Evolutionary conservation across 805 yeast species (phyloP).

Genomic region (Yarrowia deformans): DNA sequence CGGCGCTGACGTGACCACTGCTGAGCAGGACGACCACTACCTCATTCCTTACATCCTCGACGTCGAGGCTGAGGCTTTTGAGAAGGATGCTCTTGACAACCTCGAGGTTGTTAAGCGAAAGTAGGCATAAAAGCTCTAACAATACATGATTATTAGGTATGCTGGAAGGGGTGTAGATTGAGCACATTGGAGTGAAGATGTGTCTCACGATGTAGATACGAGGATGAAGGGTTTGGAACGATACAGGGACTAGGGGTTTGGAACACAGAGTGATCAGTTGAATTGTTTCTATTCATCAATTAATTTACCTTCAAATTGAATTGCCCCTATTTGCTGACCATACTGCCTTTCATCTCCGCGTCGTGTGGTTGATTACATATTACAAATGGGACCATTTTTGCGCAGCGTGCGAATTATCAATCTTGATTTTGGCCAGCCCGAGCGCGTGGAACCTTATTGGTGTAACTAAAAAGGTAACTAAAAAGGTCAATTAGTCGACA

Average conservation of each 20-base stretch:
- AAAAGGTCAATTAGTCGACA: background rate
- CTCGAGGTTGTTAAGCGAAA: slow-evolving; percentile 53
- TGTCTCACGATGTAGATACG: background rate
- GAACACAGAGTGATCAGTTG: background rate
- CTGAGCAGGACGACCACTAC: slow-evolving; percentile 70
- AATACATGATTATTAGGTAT: slow-evolving; percentile 34
- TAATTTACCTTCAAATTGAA: background rate
- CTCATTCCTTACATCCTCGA: slow-evolving; percentile 88
- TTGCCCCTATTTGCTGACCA: background rate
- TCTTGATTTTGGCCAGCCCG: slow-evolving; percentile 1
- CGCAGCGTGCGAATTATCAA: background rate
- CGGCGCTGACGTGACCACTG: slow-evolving; percentile 73
- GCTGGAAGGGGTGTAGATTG: background rate
- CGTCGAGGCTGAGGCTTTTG: slow-evolving; percentile 90
- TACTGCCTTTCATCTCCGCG: background rate
- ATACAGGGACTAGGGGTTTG: background rate
- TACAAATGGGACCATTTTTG: slow-evolving; percentile 28
- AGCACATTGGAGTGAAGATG: too few species aligned
- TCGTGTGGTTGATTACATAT: background rate
- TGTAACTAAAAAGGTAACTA: background rate
- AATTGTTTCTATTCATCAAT: background rate
- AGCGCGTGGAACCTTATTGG: background rate
- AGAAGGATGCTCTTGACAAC: slow-evolving; percentile 88
- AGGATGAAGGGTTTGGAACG: too few species aligned
- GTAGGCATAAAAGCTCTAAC: slow-evolving; percentile 39